A percentile compares a stretch with the other conserved stretches of the same genome.
Evolutionary conservation across 306 rosid genomes (phyloP).

Genomic region (Comarum palustre): DNA sequence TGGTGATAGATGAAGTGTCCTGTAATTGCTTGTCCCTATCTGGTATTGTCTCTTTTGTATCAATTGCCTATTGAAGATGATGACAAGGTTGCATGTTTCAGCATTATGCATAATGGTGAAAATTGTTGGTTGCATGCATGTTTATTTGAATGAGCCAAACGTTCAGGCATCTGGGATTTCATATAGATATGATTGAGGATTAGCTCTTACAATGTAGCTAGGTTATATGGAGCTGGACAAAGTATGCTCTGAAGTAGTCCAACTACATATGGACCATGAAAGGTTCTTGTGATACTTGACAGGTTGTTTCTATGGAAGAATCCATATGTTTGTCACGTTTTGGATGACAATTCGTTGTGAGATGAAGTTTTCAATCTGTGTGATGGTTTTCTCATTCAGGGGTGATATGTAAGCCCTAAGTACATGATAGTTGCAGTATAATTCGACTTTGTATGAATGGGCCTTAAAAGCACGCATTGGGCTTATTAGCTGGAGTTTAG

Average conservation of each 20-base stretch:
- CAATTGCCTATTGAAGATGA: not conserved
- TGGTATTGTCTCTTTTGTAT: slow-evolving; percentile 15
- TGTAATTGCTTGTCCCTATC: slow-evolving; percentile 39
- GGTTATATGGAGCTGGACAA: not conserved
- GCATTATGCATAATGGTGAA: not conserved
- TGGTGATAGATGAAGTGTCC: slow-evolving; percentile 53
- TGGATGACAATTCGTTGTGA: not conserved
- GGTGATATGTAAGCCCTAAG: not conserved
- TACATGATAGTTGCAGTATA: too few species aligned
- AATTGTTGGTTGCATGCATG: slow-evolving; percentile 5
- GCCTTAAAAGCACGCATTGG: too few species aligned
- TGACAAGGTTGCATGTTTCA: not conserved
- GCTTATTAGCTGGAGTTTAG: too few species aligned
- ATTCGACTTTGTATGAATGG: too few species aligned
- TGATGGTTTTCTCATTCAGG: not conserved
- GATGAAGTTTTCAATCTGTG: not conserved
- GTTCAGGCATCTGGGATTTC: not conserved
- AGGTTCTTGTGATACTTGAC: slow-evolving; percentile 4
- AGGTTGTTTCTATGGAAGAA: not conserved
- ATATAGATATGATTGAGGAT: too few species aligned
- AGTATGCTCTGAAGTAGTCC: not conserved
- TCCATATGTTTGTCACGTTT: not conserved
- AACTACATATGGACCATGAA: slow-evolving; percentile 11
- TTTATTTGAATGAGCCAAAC: not conserved
- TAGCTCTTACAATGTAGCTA: not conserved